Evolutionary conservation across 441 rosid species (phyloP), one percentile per base, ranked within the genome.

Genomic region (Adansonia grandidieri): DNA sequence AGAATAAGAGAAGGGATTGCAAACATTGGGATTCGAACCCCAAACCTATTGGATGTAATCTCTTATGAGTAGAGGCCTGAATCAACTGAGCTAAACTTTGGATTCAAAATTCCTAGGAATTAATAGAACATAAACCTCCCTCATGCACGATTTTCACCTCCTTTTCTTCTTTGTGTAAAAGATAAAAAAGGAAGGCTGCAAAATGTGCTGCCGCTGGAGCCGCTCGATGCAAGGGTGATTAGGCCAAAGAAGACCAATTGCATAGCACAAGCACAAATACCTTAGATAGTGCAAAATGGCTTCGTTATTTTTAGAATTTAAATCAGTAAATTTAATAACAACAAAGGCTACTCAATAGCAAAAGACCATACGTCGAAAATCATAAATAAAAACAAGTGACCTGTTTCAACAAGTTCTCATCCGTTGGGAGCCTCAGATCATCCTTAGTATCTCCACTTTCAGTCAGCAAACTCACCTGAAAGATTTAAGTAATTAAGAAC

Each of bases 391-490:
- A 14, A 63, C 22, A 60, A 63, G 1, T 63, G 15, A 63, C 68
- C 68, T 32, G 68, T 63, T 63, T 63, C 68, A 63, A 32, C 45
- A 63, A 37, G 68, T 2, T 63, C 2, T 63, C 68, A 32, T 63
- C 68, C 0, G 68, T 28, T 63, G 68, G 68, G n/a, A 63, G 68
- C 44, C 44, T 63, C 68, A 63, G 68, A 6, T 63, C 68, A 32
- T 63, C 68, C 45, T 63, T 63, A 14, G 68, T 63, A 10, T 63
- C 68, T 32, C 68, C 68, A 63, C 44, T 63, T 8, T 63, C 68
- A 0, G 68, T 63, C 45, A 63, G 45, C 68, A 63, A 63, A 63
- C 68, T 63, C 45, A 63, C 68, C 68, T 63, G 68, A 32, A 63
- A 32, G 2, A 63, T 63, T 63, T 28, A 28, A 28, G 10, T 11